Evolutionary conservation across 805 yeast species (phyloP).

Genomic region (Teunomyces stri): DNA sequence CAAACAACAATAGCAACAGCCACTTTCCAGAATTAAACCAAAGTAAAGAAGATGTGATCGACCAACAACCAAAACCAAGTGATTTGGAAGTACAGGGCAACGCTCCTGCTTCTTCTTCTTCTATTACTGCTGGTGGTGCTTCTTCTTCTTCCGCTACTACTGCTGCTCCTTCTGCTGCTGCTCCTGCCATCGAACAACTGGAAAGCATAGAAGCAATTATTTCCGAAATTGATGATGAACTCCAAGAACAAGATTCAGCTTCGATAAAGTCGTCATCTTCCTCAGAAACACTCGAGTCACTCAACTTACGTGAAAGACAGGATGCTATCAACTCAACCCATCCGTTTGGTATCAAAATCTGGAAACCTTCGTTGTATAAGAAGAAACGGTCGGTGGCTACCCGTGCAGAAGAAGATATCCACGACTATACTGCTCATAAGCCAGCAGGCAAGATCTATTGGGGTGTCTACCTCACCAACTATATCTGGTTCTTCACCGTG

Average conservation of each 20-base stretch:
- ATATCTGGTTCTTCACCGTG: constrained; percentile 69
- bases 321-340: constrained; percentile 95
- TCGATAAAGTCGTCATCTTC: constrained; percentile 29
- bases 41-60: neutral
- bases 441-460: constrained; percentile 52
- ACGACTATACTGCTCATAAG: constrained; percentile 55
- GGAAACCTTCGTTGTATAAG: constrained; percentile 97
- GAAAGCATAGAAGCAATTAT: neutral
- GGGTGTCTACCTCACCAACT: constrained; percentile 65
- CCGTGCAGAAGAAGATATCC: constrained; percentile 91
- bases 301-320: constrained; percentile 87
- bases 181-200: neutral
- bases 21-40: constrained; percentile 9
- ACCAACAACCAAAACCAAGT: neutral
- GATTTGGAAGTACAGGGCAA: neutral
- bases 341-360: constrained; percentile 96
- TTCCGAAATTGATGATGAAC: constrained; percentile 16
- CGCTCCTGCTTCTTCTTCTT: too few species aligned
- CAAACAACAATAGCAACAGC: neutral
- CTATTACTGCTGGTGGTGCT: too few species aligned
- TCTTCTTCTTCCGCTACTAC: too few species aligned
- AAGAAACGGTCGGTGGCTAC: constrained; percentile 87
- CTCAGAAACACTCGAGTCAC: constrained; percentile 67
- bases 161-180: neutral
- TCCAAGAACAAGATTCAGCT: constrained; percentile 18